These are phyloP conservation scores for Suillus cothurnatus DNA, from an alignment of 768 basidiomycete species.

Conservation along the genomic window DNA sequence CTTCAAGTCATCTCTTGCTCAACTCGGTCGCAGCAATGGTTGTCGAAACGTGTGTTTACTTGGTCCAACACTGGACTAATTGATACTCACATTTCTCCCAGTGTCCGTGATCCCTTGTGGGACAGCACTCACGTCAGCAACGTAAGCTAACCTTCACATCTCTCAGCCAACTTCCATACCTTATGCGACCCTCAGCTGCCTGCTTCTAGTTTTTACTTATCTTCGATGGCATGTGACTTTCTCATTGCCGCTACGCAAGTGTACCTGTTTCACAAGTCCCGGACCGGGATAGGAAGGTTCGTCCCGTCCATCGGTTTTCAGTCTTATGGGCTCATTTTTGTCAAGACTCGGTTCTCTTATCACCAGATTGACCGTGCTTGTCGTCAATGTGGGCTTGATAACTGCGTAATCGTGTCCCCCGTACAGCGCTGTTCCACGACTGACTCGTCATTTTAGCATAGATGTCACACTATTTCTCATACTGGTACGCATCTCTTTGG, in stretches of 20 bases:
- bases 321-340: background rate
- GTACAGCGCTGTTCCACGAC: background rate
- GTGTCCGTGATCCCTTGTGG: constrained; percentile 35
- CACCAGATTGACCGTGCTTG: constrained; percentile 34
- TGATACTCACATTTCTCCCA: constrained; percentile 3
- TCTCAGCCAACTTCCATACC: background rate
- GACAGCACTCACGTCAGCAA: constrained; percentile 33
- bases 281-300: constrained; percentile 31
- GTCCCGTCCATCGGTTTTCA: background rate
- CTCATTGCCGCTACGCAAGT: constrained; percentile 37
- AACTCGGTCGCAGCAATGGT: constrained; percentile 30
- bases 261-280: constrained; percentile 35
- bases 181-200: constrained; percentile 23
- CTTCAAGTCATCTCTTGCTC: background rate
- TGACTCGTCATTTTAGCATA: constrained; percentile 19
- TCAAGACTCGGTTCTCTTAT: constrained; percentile 35
- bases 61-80: background rate
- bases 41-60: constrained; percentile 28
- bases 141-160: constrained; percentile 22
- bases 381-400: constrained; percentile 38
- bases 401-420: constrained; percentile 30
- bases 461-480: constrained; percentile 32
- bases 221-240: constrained; percentile 36
- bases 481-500: constrained; percentile 16
- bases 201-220: constrained; percentile 34